Base-by-base conservation (phyloP, 768 basidiomycete genomes). In the Amanita subjunquillea region DNA sequence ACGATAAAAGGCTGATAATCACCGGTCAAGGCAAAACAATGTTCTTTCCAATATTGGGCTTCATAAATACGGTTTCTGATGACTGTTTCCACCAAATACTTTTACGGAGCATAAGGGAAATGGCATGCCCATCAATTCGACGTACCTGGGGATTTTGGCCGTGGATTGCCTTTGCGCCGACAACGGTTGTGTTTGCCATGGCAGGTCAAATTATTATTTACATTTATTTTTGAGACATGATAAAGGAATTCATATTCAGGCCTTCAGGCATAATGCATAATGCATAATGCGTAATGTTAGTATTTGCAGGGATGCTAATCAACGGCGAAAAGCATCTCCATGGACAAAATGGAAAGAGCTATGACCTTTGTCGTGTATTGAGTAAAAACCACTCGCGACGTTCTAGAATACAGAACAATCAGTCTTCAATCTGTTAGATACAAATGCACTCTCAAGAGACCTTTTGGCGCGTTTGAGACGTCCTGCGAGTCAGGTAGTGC, bases 1-100 rank as follows among this genome's bases (percentile, higher is more conserved):
- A 37, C 27, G 23, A 45, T 9, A 27, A 29, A 30, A 42, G 23
- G 29, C 3, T 23, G 29, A 6, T 12, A 22, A 76, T 48, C 47
- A 89, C 92, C 91, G 55, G 91, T 96, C 44, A 99, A 72, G 20
- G 95, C 95, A 64, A 99, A 99, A 64, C 95, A 99, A 59, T 96
- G 91, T 65, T 99, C 95, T 71, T 99, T 99, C 95, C 95, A 99
- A 68, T 81, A 99, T 6, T 75, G 67, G 0, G 88, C 87, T 66
- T 98, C 95, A 74, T 95, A 99, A 55, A 99, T 96, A 56, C 96
- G 82, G 63, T 85, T 90, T 50, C 96, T 83, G 58, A 98, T 94
- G 56, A 97, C 90, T 36, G 91, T 95, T 75, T 98, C 96, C 27
- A 99, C 87, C 67, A 99, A 73, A 67, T 79, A 90, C 92, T 96